These are phyloP conservation scores for Spathaspora passalidarum DNA, from an alignment of 805 yeast species.

Conservation along the genomic window DNA sequence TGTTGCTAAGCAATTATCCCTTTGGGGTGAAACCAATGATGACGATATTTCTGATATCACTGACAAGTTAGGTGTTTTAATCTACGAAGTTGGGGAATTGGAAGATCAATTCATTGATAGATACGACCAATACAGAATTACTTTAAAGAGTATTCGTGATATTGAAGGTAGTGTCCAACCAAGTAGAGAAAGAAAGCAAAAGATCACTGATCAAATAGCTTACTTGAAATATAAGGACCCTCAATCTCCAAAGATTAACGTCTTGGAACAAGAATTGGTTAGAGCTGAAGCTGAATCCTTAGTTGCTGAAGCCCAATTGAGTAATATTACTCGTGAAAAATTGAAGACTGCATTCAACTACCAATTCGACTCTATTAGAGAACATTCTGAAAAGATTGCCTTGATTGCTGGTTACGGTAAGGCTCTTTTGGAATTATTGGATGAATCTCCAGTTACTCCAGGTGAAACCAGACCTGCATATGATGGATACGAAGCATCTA, in stretches of 20 bases:
- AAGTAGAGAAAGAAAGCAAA: slow-evolving; percentile 95
- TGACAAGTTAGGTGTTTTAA: slow-evolving; percentile 92
- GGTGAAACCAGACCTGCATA: slow-evolving; percentile 98
- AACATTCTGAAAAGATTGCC: slow-evolving; percentile 93
- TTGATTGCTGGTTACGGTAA: slow-evolving; percentile 98
- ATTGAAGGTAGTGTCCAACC: slow-evolving; percentile 98
- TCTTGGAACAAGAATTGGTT: slow-evolving; percentile 96
- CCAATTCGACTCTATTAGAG: slow-evolving; percentile 94
- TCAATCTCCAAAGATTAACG: slow-evolving; percentile 90
- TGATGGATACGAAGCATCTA: slow-evolving; percentile 97
- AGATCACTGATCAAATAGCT: slow-evolving; percentile 96
- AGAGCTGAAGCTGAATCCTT: slow-evolving; percentile 99
- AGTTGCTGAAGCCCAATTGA: slow-evolving; percentile 98
- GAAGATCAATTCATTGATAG: slow-evolving; percentile 98
- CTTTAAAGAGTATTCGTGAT: slow-evolving; percentile 90
- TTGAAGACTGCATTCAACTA: slow-evolving; percentile 95
- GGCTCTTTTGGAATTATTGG: slow-evolving; percentile 91
- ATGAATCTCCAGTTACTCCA: slow-evolving; percentile 96
- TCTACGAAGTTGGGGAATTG: slow-evolving; percentile 95
- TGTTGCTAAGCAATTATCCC: slow-evolving; percentile 94
- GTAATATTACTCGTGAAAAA: slow-evolving; percentile 97
- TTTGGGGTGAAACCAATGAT: slow-evolving; percentile 98
- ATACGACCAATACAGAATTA: slow-evolving; percentile 96
- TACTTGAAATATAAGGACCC: slow-evolving; percentile 98
- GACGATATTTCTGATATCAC: slow-evolving; percentile 97